Base-by-base conservation (phyloP, 2,329 filamentous ascomycete genomes). In the Fusarium multiceps region DNA sequence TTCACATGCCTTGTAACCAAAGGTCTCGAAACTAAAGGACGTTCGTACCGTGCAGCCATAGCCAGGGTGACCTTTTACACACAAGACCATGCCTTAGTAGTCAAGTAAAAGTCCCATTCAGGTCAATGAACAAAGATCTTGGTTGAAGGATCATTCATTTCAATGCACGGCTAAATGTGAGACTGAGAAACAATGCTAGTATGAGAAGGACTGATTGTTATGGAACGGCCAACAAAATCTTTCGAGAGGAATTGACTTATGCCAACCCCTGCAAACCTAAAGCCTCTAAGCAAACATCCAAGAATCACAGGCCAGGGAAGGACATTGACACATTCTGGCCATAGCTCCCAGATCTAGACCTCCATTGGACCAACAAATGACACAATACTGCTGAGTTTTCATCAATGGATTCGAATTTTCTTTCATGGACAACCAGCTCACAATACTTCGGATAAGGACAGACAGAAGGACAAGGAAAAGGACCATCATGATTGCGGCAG, bases 401-500 rank as follows among this genome's bases (percentile, higher is more conserved):
- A 30, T 27, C 30, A 41, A 56, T 43, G 27, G 30, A 23, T 21
- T 23, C 28, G 8, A 21, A 23, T 34, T 50, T 18, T 37, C 30
- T 50, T 16, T n/a, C 47, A 34, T 23, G 16, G 27, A 37, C 21
- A 50, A 23, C 13, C 16, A 50, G 23, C 7, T 18, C 28, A 50
- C 30, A 14, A 50, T 34, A 16, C 47, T 49, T 11, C 21, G 47
- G 20, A 32, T 18, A 14, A 47, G 45, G 8, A 32, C n/a, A 14
- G 27, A 28, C 27, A 32, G n/a, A 14, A 49, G 47, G 28, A 34
- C 47, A n/a, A 40, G 53, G 59, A 57, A 23, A 40, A 49, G 45
- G 45, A n/a, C 25, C 54, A 45, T 25, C 41, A 49, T 32, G 46
- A 49, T 63, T 40, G 27, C 23, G 61, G 23, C 47, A 43, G 30